These are phyloP conservation scores for Colletotrichum sp. DNA, from an alignment of 2,329 filamentous ascomycete genomes.

Conservation along the genomic window DNA sequence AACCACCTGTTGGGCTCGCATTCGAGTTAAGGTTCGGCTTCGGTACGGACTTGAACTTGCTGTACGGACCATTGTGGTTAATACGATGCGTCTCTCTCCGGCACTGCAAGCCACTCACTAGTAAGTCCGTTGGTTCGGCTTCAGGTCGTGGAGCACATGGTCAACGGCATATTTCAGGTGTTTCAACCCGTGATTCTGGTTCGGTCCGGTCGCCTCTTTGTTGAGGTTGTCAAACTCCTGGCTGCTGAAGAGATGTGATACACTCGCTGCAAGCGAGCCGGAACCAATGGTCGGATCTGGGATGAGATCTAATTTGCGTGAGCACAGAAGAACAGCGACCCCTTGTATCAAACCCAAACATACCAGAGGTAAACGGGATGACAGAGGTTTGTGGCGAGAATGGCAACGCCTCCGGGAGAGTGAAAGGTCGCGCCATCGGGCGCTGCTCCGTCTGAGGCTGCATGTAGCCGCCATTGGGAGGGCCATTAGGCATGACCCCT, in stretches of 20 bases:
- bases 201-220: constrained; percentile 65
- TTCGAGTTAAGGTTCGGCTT: constrained; percentile 33
- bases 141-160: constrained; percentile 77
- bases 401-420: constrained; percentile 78
- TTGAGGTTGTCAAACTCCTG: constrained; percentile 73
- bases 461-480: constrained; percentile 17
- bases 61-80: constrained; percentile 36
- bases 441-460: constrained; percentile 17
- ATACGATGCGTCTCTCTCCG: not conserved
- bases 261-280: constrained; percentile 55
- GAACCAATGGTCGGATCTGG: constrained; percentile 67
- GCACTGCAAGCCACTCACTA: constrained; percentile 55
- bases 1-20: constrained; percentile 18
- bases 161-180: constrained; percentile 72
- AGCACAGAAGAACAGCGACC: too few relatives aligned
- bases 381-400: constrained; percentile 84
- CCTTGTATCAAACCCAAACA: too few relatives aligned
- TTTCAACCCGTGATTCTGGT: constrained; percentile 55
- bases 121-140: constrained; percentile 71
- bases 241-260: constrained; percentile 56
- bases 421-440: constrained; percentile 51
- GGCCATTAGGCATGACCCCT: constrained; percentile 15
- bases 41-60: constrained; percentile 63
- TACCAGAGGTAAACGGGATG: constrained; percentile 78
- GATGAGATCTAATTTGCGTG: constrained; percentile 59